Evolutionary conservation across 73 alveolate genomes (phyloP), one percentile per base, ranked within the genome.

Genomic region (Paramecium octaurelia): DNA sequence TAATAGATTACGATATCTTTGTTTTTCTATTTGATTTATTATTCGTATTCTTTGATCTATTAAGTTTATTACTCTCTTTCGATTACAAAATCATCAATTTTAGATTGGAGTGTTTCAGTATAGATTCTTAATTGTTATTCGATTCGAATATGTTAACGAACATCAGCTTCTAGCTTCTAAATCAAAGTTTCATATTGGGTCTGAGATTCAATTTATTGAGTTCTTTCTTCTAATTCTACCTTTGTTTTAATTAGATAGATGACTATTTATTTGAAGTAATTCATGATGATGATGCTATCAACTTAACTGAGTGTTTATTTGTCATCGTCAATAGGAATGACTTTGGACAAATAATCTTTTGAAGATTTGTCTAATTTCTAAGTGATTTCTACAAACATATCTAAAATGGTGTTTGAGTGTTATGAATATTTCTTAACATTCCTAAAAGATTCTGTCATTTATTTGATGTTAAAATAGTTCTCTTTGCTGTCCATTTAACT

Each of bases 201-300:
- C 16, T 75, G 6, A 29, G 57, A 75, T 34, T 75, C 60, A 11
- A n/a, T 10, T 35, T 11, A 75, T 21, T 29, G 12, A 6, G 46
- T 75, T 38, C 10, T 75, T 16, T 75, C 88, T 20, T 75, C 88
- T 35, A 75, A 23, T 36, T 75, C 88, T 16, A 75, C 20, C 34
- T 75, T 75, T 0, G 88, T 75, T 75, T 75, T 75, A 12, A 75
- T 75, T 3, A 75, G 60, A 75, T 75, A 75, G 38, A 75, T 75
- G 18, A 75, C 88, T 9, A 75, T 75, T 75, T 75, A 42, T 75
- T 75, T 75, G 20, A 75, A 21, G 40, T 75, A 75, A 42, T 75
- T 75, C 18, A 75, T 21, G 9, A 75, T 35, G 20, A 75, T 75
- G 4, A 36, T 75, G 6, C 7, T 38, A 42, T 75, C 88, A 35